These are phyloP conservation scores for Penicillium sp. DNA, from an alignment of 2,329 filamentous ascomycete genomes.

Conservation along the genomic window DNA sequence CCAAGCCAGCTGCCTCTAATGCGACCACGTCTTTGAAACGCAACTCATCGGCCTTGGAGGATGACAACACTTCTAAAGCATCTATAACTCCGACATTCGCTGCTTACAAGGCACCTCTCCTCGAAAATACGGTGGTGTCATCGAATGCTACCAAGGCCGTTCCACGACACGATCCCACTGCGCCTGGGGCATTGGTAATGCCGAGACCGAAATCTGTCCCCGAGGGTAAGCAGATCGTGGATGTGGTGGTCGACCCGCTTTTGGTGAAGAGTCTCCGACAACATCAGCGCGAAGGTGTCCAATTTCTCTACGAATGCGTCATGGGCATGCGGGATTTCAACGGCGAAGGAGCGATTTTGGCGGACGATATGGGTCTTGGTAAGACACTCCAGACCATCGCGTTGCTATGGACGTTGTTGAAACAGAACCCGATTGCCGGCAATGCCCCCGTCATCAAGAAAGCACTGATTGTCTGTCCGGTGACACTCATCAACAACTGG, in stretches of 20 bases:
- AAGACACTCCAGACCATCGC: slow-evolving; percentile 73
- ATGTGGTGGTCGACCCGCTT: slow-evolving; percentile 70
- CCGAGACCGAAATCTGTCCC: slow-evolving; percentile 56
- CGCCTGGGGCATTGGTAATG: slow-evolving; percentile 64
- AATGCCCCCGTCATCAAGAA: slow-evolving; percentile 63
- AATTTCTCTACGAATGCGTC: slow-evolving; percentile 72
- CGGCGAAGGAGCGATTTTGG: slow-evolving; percentile 68
- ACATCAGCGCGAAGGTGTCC: slow-evolving; percentile 68
- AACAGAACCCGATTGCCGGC: slow-evolving; percentile 66
- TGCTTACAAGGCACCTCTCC: slow-evolving; percentile 62
- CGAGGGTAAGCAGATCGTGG: slow-evolving; percentile 64
- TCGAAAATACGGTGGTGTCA: slow-evolving; percentile 52
- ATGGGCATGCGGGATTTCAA: slow-evolving; percentile 68
- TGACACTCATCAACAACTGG: slow-evolving; percentile 71
- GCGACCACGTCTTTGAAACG: slow-evolving; percentile 16
- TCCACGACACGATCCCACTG: slow-evolving; percentile 64
- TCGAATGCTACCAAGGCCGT: slow-evolving; percentile 49
- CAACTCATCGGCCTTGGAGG: slow-evolving; percentile 10
- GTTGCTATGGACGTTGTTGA: slow-evolving; percentile 68
- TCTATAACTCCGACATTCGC: slow-evolving; percentile 44
- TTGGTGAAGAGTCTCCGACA: slow-evolving; percentile 61
- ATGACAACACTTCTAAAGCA: slow-evolving; percentile 42
- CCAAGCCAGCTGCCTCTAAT: slow-evolving; percentile 4
- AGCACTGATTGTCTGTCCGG: slow-evolving; percentile 70
- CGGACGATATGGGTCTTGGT: slow-evolving; percentile 73